Evolutionary conservation across 768 basidiomycete species (phyloP), one percentile per base, ranked within the genome.

Genomic region (Suillus lakei): DNA sequence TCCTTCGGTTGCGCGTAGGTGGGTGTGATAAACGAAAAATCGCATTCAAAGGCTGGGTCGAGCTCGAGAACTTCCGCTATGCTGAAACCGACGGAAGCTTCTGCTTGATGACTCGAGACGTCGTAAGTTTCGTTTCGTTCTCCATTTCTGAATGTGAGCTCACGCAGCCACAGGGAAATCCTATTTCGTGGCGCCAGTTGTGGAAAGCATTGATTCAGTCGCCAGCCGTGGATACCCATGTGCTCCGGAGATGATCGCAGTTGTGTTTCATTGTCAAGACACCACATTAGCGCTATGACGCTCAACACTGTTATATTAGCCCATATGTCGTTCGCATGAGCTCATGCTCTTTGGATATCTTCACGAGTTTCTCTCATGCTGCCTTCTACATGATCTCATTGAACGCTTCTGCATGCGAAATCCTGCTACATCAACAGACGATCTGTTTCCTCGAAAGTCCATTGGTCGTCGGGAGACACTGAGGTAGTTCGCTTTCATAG

Each of bases 111-210:
- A 81, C 83, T 66, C 80, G 90, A 61, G 90, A 92, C 67, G 82
- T 84, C 76, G 91, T 90, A 67, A 56, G 85, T 81, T 6, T 39
- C 6, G 34, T n/a, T 18, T 64, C 38, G 59, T 60, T 18, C 34
- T 10, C 43, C 28, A n/a, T 39, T n/a, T 51, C 21, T 30, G 23
- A 18, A 58, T 50, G n/a, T 28, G 60, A 23, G 36, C 12, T 63
- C 60, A 26, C n/a, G 44, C 23, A 43, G 12, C 18, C 39, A 60
- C 61, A 92, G 89, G 92, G 92, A 0, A 91, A 87, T 72, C 92
- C 91, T 28, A 85, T 92, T 59, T 90, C 88, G 50, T 93, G 92
- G 92, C 80, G 91, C 46, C 83, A 85, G 73, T 79, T 93, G 43
- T 94, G 91, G 90, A 91, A 88, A 71, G 80, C 79, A 8, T 69